These are phyloP conservation scores for Globisporangium uncinulatum DNA, from an alignment of 352 stramenopile genomes.

Conservation along the genomic window DNA sequence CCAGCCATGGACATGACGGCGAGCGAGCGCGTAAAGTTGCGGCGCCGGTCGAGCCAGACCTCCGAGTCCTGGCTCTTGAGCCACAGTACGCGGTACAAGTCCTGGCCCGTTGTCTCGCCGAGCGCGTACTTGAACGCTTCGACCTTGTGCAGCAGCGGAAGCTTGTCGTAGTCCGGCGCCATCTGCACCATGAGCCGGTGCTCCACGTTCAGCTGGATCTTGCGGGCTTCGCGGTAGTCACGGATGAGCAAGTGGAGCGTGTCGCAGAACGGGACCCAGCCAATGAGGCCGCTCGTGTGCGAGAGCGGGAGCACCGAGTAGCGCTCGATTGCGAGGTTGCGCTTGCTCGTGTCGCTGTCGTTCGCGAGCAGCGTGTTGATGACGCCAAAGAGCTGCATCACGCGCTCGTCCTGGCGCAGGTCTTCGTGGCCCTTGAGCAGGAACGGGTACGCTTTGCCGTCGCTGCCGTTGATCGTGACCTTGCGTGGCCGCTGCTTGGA, in stretches of 20 bases:
- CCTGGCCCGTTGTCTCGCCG: conserved; percentile 93
- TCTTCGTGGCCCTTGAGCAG: conserved; percentile 99
- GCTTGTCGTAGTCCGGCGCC: conserved; percentile 97
- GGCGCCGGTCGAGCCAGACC: conserved; percentile 98
- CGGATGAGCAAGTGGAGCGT: conserved; percentile 99
- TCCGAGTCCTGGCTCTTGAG: conserved; percentile 99
- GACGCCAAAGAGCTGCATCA: conserved; percentile 99
- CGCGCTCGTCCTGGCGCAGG: conserved; percentile 99
- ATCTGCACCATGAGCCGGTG: conserved; percentile 97
- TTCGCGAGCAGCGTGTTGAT: conserved; percentile 99
- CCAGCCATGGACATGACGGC: conserved; percentile 99
- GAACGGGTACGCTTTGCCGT: conserved; percentile 99
- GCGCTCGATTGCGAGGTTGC: conserved; percentile 97
- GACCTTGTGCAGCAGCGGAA: conserved; percentile 99
- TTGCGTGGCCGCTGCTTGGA: conserved; percentile 99
- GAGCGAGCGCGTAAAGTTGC: conserved; percentile 98
- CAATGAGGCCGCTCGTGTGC: conserved; percentile 98
- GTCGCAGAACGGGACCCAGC: conserved; percentile 99
- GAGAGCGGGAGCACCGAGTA: conserved; percentile 98
- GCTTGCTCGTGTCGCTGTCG: conserved; percentile 96
- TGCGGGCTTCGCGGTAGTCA: conserved; percentile 91
- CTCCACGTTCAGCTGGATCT: conserved; percentile 95
- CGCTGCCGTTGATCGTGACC: conserved; percentile 96
- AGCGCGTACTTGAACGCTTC: conserved; percentile 97
- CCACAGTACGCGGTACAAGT: conserved; percentile 99